These are phyloP conservation scores for Fagus crenata DNA, from an alignment of 306 rosid genomes.

Conservation along the genomic window DNA sequence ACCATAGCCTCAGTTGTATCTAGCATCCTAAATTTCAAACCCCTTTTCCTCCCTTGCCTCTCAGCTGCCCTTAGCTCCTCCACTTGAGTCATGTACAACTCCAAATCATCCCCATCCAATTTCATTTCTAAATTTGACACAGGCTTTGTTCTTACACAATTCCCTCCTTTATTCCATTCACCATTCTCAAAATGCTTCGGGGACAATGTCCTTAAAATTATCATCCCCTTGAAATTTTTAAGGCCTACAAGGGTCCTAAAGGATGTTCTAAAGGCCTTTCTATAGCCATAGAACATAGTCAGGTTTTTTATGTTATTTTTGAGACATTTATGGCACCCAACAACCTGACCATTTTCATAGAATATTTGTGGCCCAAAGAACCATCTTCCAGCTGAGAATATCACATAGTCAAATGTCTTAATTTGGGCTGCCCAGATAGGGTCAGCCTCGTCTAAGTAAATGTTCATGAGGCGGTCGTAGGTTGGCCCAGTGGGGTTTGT, in stretches of 20 bases:
- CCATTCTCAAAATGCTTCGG: slow-evolving; percentile 90
- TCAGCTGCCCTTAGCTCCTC: slow-evolving; percentile 59
- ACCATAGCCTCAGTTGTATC: slow-evolving; percentile 73
- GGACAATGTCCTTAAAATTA: slow-evolving; percentile 80
- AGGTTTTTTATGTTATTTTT: slow-evolving; percentile 39
- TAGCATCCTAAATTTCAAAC: slow-evolving; percentile 51
- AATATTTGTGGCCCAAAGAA: slow-evolving; percentile 60
- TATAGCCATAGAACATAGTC: slow-evolving; percentile 46
- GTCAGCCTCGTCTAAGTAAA: slow-evolving; percentile 65
- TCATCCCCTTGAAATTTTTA: slow-evolving; percentile 53
- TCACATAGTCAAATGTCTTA: slow-evolving; percentile 57
- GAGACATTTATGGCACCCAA: slow-evolving; percentile 66
- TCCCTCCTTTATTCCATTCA: slow-evolving; percentile 82
- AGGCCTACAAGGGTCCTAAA: slow-evolving; percentile 46
- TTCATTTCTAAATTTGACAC: slow-evolving; percentile 45
- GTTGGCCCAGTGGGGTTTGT: slow-evolving; percentile 46
- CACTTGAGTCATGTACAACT: slow-evolving; percentile 50
- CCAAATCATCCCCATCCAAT: slow-evolving; percentile 34
- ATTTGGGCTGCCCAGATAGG: slow-evolving; percentile 52
- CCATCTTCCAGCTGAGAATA: slow-evolving; percentile 90
- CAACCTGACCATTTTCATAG: slow-evolving; percentile 48
- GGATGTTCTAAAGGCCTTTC: slow-evolving; percentile 59
- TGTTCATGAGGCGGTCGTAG: slow-evolving; percentile 51
- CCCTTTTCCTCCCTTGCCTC: slow-evolving; percentile 41
- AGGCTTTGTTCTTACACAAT: slow-evolving; percentile 68